Conservation (phyloP, 768 basidiomycete genomes). For the Sistotremastrum niveocremeum region DNA sequence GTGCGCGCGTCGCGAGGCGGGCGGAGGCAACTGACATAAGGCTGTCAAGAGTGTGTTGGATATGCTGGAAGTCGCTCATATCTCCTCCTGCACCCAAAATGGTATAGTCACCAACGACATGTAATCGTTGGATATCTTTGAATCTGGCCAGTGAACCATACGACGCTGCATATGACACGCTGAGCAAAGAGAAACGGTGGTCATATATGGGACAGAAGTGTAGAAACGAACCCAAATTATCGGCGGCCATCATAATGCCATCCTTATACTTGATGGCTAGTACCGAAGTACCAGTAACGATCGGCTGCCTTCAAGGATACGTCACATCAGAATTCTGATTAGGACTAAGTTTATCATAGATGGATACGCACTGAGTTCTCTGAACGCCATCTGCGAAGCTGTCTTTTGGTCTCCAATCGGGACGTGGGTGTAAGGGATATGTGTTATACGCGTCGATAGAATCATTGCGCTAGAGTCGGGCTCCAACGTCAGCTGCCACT, state of each 20-base stretch:
- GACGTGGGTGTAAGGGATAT: conserved; percentile 56
- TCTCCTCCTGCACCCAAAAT: conserved; percentile 90
- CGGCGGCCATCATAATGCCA: conserved; percentile 96
- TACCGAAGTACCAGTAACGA: conserved; percentile 95
- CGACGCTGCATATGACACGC: conserved; percentile 43
- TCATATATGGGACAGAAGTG: background rate
- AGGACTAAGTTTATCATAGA: background rate
- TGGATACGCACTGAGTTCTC: conserved; percentile 55
- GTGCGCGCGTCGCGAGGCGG: background rate
- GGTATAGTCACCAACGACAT: conserved; percentile 71
- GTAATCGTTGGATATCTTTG: conserved; percentile 85
- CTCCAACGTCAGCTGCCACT: too few species aligned
- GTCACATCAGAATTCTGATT: background rate
- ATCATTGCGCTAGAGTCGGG: conserved; percentile 47
- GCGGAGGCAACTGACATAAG: conserved; percentile 30
- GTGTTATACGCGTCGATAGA: conserved; percentile 63
- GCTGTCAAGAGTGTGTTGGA: conserved; percentile 69
- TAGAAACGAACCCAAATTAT: conserved; percentile 69
- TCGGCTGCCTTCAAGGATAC: conserved; percentile 52
- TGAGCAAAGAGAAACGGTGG: background rate
- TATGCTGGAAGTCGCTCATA: conserved; percentile 94
- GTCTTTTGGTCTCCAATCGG: conserved; percentile 35
- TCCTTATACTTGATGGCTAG: conserved; percentile 91
- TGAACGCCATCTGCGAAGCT: conserved; percentile 54
- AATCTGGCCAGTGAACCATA: conserved; percentile 96